These are phyloP conservation scores for Xylariaceae sp. DNA, from an alignment of 2,329 filamentous ascomycete genomes.

Conservation along the genomic window DNA sequence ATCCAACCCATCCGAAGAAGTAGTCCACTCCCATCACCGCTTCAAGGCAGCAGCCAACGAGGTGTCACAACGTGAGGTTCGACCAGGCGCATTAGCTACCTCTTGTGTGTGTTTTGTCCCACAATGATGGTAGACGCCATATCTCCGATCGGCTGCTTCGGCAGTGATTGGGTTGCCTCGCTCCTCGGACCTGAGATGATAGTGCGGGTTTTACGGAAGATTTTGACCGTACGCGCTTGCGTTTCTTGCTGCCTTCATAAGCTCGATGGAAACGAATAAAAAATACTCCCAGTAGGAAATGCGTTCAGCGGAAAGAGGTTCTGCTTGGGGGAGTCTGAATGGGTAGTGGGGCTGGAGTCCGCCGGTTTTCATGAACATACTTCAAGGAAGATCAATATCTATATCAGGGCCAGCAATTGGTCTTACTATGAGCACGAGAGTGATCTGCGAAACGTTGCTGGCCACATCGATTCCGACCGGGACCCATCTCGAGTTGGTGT, in stretches of 20 bases:
- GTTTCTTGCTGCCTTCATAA: conserved; percentile 49
- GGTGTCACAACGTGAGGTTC: conserved; percentile 47
- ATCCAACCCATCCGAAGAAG: conserved; percentile 26
- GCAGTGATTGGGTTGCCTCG: conserved; percentile 40
- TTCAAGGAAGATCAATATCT: conserved; percentile 22
- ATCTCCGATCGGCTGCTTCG: conserved; percentile 28
- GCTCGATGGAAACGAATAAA: conserved; percentile 72
- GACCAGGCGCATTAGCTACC: conserved; percentile 57
- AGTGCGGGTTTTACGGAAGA: conserved; percentile 92
- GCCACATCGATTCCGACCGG: conserved; percentile 40
- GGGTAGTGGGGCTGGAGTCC: conserved; percentile 17
- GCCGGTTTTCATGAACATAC: conserved; percentile 26
- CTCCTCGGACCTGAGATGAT: conserved; percentile 44
- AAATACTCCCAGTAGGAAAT: conserved; percentile 88
- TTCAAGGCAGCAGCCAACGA: conserved; percentile 37
- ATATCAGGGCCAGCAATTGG: conserved; percentile 8
- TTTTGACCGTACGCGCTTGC: conserved; percentile 79
- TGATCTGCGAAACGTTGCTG: conserved; percentile 17
- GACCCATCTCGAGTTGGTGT: conserved; percentile 91
- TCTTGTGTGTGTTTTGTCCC: conserved; percentile 41
- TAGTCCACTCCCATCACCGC: conserved; percentile 38
- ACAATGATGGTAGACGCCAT: conserved; percentile 47
- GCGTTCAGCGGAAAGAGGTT: conserved; percentile 73
- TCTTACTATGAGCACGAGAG: conserved; percentile 16
- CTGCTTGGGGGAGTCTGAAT: conserved; percentile 21